These are phyloP conservation scores for Termitomyces bulborhizus DNA, from an alignment of 768 basidiomycete species.

Conservation along the genomic window DNA sequence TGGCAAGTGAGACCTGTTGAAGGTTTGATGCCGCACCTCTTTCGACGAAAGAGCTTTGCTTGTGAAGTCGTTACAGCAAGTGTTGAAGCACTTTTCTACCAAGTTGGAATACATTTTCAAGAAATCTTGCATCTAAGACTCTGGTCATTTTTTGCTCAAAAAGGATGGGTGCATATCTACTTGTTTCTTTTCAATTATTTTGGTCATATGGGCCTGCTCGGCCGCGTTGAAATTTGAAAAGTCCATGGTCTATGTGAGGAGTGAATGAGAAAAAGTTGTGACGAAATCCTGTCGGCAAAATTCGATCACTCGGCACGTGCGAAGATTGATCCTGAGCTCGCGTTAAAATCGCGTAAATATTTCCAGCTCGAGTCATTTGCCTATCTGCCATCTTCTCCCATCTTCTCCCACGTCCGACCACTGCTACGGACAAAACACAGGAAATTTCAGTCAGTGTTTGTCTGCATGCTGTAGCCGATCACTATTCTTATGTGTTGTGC, in stretches of 20 bases:
- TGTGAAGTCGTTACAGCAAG: constrained; percentile 96
- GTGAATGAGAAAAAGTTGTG: not conserved
- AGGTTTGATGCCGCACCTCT: constrained; percentile 52
- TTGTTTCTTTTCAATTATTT: constrained; percentile 95
- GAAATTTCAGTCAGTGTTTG: not conserved
- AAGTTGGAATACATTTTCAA: constrained; percentile 90
- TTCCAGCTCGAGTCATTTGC: not conserved
- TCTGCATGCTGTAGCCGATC: not conserved
- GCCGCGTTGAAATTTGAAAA: constrained; percentile 84
- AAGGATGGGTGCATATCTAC: constrained; percentile 30
- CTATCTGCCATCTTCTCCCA: not conserved
- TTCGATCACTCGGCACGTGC: constrained; percentile 4
- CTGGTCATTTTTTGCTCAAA: constrained; percentile 1
- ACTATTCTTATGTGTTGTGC: not conserved
- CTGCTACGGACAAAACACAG: not conserved
- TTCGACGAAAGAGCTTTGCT: constrained; percentile 89
- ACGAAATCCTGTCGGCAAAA: constrained; percentile 10
- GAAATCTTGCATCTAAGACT: constrained; percentile 93
- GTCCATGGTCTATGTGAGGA: constrained; percentile 56
- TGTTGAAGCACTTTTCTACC: constrained; percentile 93
- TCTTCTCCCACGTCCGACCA: not conserved
- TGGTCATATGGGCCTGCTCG: constrained; percentile 96
- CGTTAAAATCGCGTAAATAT: not conserved
- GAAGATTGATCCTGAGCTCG: not conserved
- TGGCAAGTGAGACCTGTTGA: not conserved